A percentile compares a stretch with the other conserved stretches of the same genome.
phyloP scores from a whole-genome alignment of 176 grass and related monocot genomes.

The Coix lacrymajobi region DNA sequence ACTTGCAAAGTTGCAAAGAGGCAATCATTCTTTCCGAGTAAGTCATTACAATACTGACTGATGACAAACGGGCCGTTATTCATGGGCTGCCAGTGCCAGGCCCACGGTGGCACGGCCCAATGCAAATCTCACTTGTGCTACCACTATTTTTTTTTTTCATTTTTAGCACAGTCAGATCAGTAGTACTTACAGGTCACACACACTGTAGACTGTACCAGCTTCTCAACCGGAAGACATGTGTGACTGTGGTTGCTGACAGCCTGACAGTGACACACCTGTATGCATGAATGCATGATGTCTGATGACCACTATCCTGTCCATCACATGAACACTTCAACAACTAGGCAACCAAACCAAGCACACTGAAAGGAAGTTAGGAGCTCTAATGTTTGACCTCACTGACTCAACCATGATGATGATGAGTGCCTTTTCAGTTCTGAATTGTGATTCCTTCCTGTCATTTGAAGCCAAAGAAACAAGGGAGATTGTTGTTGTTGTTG shows the following conservation, averaged over 20 bases:
- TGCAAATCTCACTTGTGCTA: neutral
- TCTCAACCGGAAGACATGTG: neutral
- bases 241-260: neutral
- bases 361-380: neutral
- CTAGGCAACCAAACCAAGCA: neutral
- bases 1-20: neutral
- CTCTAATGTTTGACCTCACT: neutral
- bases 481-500: neutral
- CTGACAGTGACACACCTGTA: neutral
- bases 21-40: neutral
- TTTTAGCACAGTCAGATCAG: neutral
- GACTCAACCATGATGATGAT: neutral
- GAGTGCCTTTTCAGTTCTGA: neutral
- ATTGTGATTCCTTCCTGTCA: slow-evolving; percentile 17
- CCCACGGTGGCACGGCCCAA: neutral
- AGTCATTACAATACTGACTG: neutral
- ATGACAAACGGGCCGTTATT: neutral
- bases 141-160: neutral
- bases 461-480: slow-evolving; percentile 16
- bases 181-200: neutral
- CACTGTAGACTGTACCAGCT: neutral
- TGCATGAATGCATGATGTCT: neutral
- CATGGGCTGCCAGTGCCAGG: neutral
- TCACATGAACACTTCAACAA: neutral
- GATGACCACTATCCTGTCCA: neutral